These are phyloP conservation scores for Umbelopsis sp. DNA, from an alignment of 192 early-diverging fungal genomes.

Conservation along the genomic window DNA sequence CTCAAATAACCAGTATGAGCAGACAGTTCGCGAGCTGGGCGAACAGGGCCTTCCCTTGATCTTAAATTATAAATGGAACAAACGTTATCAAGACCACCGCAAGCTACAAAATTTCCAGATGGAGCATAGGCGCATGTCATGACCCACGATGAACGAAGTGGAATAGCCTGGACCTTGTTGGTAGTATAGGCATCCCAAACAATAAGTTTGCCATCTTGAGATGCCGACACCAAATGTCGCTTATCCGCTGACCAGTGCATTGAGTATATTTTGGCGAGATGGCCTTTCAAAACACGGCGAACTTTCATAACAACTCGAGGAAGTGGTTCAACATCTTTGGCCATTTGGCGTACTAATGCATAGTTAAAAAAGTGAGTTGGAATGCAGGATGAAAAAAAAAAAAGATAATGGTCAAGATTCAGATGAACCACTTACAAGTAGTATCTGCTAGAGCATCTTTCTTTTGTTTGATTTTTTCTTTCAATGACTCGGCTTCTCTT, in stretches of 20 bases:
- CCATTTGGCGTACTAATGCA: slow-evolving; percentile 77
- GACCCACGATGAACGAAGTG: slow-evolving; percentile 98
- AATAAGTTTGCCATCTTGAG: slow-evolving; percentile 99
- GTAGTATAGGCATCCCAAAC: slow-evolving; percentile 99
- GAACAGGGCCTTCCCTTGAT: slow-evolving; percentile 91
- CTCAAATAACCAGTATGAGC: slow-evolving; percentile 97
- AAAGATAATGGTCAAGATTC: no score
- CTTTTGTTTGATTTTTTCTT: slow-evolving; percentile 94
- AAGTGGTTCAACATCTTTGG: slow-evolving; percentile 85
- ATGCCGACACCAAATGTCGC: slow-evolving; percentile 95
- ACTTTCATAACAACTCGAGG: slow-evolving; percentile 93
- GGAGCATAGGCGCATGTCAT: slow-evolving; percentile 99
- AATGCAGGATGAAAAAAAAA: not conserved
- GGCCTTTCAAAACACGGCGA: slow-evolving; percentile 95
- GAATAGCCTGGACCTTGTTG: slow-evolving; percentile 99
- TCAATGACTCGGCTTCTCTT: slow-evolving; percentile 93
- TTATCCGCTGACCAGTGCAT: slow-evolving; percentile 99
- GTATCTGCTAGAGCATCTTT: slow-evolving; percentile 94
- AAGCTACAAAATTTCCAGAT: slow-evolving; percentile 97
- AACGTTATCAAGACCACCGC: slow-evolving; percentile 99
- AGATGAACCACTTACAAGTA: slow-evolving; percentile 68
- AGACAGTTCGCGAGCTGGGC: slow-evolving; percentile 93
- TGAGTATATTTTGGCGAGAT: slow-evolving; percentile 98
- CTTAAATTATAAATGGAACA: slow-evolving; percentile 99
- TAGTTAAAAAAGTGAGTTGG: slow-evolving; percentile 25